Conservation (phyloP, 2,329 filamentous ascomycete genomes). For the Geosmithia morbida region DNA sequence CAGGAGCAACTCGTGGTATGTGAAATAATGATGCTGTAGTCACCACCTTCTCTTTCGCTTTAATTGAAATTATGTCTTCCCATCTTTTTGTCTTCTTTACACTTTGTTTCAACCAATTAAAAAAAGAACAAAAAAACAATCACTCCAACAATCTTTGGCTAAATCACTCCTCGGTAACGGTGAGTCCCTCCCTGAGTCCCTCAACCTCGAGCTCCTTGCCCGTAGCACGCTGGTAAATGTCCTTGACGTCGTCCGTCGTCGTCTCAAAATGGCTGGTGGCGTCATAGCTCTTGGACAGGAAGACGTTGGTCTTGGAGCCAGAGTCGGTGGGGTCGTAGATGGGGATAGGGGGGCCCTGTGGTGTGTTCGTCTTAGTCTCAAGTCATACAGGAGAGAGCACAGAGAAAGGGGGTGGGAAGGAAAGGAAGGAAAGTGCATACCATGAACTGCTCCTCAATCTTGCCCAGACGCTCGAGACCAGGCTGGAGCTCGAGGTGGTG, state of each 20-base stretch:
- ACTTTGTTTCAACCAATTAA: slow-evolving; percentile 4
- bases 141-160: too few relatives aligned
- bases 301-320: slow-evolving; percentile 79
- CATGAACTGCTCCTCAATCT: slow-evolving; percentile 96
- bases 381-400: too few relatives aligned
- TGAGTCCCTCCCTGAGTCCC: slow-evolving; percentile 66
- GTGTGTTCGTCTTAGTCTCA: neutral
- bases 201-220: slow-evolving; percentile 82
- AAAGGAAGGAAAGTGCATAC: slow-evolving; percentile 22
- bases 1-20: too few relatives aligned
- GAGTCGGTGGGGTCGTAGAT: slow-evolving; percentile 82
- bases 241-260: slow-evolving; percentile 75
- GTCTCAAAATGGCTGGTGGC: slow-evolving; percentile 97
- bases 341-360: slow-evolving; percentile 65
- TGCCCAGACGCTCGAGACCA: slow-evolving; percentile 80
- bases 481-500: slow-evolving; percentile 91
- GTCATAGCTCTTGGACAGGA: slow-evolving; percentile 97
- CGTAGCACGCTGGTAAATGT: slow-evolving; percentile 75
- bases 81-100: neutral
- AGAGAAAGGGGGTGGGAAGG: too few relatives aligned
- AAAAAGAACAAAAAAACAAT: slow-evolving; percentile 2
- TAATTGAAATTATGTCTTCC: too few relatives aligned
- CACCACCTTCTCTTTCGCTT: too few relatives aligned
- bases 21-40: too few relatives aligned
- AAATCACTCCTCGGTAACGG: slow-evolving; percentile 52